Evolutionary conservation across 345 rosid species (phyloP).

Genomic region (Durio zibethinus): DNA sequence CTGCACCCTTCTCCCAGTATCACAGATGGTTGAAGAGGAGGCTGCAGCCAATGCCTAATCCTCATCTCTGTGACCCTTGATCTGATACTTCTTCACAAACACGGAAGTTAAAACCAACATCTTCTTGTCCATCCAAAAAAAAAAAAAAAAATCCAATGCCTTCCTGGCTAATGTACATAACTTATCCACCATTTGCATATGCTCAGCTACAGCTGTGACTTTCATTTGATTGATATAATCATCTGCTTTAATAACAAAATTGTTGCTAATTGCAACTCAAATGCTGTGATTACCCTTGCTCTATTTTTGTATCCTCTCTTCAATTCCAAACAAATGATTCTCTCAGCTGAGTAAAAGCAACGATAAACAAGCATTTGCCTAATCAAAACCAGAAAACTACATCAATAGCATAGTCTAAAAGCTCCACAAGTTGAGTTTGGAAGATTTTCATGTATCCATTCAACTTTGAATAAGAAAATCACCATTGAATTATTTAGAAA

Average conservation of each 20-base stretch:
- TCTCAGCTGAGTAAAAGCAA: not conserved
- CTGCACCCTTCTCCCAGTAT: slow-evolving; percentile 77
- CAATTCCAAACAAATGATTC: not conserved
- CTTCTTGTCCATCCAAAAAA: slow-evolving; percentile 5
- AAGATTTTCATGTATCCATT: not conserved
- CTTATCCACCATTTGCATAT: slow-evolving; percentile 18
- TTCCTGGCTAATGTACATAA: slow-evolving; percentile 29
- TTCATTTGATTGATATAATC: slow-evolving; percentile 21
- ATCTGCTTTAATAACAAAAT: slow-evolving; percentile 15
- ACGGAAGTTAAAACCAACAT: not conserved
- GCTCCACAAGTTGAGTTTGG: not conserved
- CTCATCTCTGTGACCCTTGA: not conserved
- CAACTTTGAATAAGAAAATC: too few species aligned
- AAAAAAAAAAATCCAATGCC: not conserved
- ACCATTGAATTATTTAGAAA: too few species aligned
- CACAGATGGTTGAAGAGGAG: slow-evolving; percentile 63
- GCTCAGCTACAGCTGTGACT: slow-evolving; percentile 25
- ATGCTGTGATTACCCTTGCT: slow-evolving; percentile 21
- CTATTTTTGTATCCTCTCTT: not conserved
- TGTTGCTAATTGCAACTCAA: slow-evolving; percentile 35
- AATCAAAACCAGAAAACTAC: not conserved
- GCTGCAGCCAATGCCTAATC: slow-evolving; percentile 77
- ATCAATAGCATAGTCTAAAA: not conserved
- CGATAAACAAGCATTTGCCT: not conserved
- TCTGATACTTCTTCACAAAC: slow-evolving; percentile 17